Evolutionary conservation across 495 filamentous ascomycete genomes (phyloP), one percentile per base, ranked within the genome.

Genomic region (Venustampulla echinocandica): DNA sequence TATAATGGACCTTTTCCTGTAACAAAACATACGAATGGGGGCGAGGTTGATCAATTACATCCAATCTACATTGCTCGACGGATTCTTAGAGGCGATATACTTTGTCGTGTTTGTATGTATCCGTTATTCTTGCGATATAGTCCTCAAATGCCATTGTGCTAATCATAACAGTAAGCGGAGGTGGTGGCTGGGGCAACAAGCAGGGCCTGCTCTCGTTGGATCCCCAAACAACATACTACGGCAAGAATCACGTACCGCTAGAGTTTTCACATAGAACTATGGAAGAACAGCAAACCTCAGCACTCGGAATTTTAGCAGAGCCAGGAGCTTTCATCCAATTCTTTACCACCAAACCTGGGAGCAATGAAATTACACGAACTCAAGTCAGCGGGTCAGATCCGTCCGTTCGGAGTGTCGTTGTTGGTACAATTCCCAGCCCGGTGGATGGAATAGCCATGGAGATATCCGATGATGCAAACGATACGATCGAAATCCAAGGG

Each of bases 131-230:
- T 13, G 6, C 34, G 17, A n/a, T 10, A 14, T 14, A 22, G 15
- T 6, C n/a, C 23, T 19, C 25, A 20, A 23, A 32, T 17, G 36
- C 18, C 33, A 51, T 42, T 28, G 30, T 24, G 37, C 46, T 46
- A 24, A 28, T 50, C 28, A 53, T n/a, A 19, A 40, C 20, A 77
- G 77, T 92, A 45, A 92, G 86, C 60, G 89, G 89, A 17, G 89
- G 89, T 50, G 89, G 89, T 42, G 89, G 89, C 36, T 95, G 89
- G 89, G 89, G 89, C 4, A 68, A 77, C 50, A 95, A 93, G 61
- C 77, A 81, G 45, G 89, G 89, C 3, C 70, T 95, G 10, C 66
- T 95, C 4, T 88, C 87, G 6, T 68, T 95, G 0, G 87, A 93
- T 57, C 86, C 87, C 15, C 76, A 87, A 52, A 70, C 67, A 20